Percentiles rank a stretch among this genome's conserved stretches.
These are phyloP conservation scores for Thelonectria rubi DNA, from an alignment of 2,329 filamentous ascomycete genomes.

Conservation along the genomic window DNA sequence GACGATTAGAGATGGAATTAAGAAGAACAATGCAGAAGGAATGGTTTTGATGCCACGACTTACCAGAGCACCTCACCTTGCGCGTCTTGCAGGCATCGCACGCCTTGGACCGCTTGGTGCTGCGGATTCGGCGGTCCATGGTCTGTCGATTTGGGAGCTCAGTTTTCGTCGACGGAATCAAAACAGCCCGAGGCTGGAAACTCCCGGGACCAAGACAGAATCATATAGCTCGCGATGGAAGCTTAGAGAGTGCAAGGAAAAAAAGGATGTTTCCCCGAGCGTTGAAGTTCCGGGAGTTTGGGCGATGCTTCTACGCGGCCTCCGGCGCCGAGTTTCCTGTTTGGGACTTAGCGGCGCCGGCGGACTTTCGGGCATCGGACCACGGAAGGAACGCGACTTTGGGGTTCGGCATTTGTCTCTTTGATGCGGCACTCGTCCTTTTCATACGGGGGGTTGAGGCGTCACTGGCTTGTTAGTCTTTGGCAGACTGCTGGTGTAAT, in stretches of 20 bases:
- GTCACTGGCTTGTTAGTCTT: too few relatives aligned
- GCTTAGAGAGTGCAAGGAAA: too few relatives aligned
- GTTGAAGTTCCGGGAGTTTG: slow-evolving; percentile 11
- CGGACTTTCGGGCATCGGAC: neutral
- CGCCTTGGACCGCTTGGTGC: slow-evolving; percentile 33
- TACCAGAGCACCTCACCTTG: slow-evolving; percentile 38
- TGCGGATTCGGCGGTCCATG: slow-evolving; percentile 23
- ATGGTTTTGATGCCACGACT: neutral
- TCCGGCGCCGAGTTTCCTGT: slow-evolving; percentile 34
- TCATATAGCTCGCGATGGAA: slow-evolving; percentile 19
- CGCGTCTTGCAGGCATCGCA: slow-evolving; percentile 36
- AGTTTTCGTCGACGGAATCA: neutral
- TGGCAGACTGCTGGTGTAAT: too few relatives aligned
- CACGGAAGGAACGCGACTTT: neutral
- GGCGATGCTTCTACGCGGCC: neutral
- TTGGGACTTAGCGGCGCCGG: slow-evolving; percentile 10
- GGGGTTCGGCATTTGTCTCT: neutral
- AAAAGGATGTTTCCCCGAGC: neutral
- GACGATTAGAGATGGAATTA: neutral
- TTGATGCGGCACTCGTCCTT: neutral
- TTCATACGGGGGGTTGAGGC: too few relatives aligned
- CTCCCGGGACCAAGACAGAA: slow-evolving; percentile 15
- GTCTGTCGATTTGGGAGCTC: neutral
- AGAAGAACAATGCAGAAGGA: neutral
- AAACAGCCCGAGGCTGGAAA: slow-evolving; percentile 9